Conservation (phyloP, 306 rosid genomes). For the Pueraria montana region DNA sequence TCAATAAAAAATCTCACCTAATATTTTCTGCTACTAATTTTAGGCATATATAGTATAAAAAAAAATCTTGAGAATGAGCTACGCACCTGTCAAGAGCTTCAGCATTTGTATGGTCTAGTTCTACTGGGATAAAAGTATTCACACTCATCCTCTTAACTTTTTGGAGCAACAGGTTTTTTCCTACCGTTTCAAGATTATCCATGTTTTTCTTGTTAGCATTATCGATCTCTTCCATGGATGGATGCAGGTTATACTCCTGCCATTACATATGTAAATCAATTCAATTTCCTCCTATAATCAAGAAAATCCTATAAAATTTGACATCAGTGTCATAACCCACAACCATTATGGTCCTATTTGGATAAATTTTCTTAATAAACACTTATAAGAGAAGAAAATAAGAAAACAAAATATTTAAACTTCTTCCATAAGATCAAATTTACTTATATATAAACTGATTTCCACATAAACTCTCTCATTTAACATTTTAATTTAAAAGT, state of each 20-base stretch:
- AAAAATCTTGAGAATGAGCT: not conserved
- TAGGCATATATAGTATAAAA: not conserved
- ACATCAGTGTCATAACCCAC: too few species aligned
- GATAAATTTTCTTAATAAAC: too few species aligned
- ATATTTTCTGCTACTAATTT: not conserved
- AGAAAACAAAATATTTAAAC: too few species aligned
- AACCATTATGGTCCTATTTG: too few species aligned
- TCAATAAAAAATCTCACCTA: too few species aligned
- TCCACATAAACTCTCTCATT: too few species aligned
- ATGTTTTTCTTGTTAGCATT: not conserved
- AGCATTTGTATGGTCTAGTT: constrained; percentile 43
- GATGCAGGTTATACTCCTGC: not conserved
- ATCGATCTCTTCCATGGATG: not conserved
- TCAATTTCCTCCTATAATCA: not conserved
- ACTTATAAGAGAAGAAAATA: too few species aligned
- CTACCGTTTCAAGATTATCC: not conserved
- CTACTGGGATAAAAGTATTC: constrained; percentile 42
- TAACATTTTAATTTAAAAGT: too few species aligned
- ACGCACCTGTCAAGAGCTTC: constrained; percentile 61
- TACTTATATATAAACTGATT: too few species aligned
- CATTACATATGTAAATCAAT: not conserved
- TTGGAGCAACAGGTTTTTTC: not conserved
- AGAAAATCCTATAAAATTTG: too few species aligned
- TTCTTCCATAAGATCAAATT: too few species aligned
- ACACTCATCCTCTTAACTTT: constrained; percentile 35